Evolutionary conservation across 345 rosid genomes (phyloP).

Genomic region (Ailanthus altissimus): DNA sequence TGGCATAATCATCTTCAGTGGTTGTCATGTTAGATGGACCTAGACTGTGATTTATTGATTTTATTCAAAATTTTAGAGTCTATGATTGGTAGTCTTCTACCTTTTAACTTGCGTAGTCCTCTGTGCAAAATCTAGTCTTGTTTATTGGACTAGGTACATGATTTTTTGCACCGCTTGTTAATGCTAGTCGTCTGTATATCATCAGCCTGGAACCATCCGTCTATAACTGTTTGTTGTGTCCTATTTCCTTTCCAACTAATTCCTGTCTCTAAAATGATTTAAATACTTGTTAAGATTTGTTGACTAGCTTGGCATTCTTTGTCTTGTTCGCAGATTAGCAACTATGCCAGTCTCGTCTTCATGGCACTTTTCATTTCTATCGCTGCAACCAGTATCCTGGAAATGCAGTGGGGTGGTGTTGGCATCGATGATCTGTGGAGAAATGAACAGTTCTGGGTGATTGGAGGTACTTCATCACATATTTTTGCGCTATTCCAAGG

Average conservation of each 20-base stretch:
- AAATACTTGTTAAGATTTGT: constrained; percentile 9
- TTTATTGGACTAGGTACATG: neutral
- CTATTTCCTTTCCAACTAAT: neutral
- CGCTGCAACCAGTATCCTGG: constrained; percentile 91
- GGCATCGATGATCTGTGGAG: constrained; percentile 99
- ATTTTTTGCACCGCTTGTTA: neutral
- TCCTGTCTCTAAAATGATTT: constrained; percentile 1
- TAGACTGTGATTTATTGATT: neutral
- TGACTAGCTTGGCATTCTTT: constrained; percentile 1
- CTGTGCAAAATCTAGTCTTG: constrained; percentile 1
- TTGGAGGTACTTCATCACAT: constrained; percentile 95
- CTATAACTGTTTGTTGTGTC: neutral
- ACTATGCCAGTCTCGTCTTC: constrained; percentile 85
- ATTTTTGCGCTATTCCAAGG: constrained; percentile 95
- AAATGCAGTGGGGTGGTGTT: constrained; percentile 99
- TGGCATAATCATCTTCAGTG: neutral
- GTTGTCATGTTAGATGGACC: neutral
- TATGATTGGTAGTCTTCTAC: neutral
- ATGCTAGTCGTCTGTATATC: neutral
- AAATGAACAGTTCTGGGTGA: constrained; percentile 99
- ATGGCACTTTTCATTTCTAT: constrained; percentile 89
- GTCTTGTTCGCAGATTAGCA: constrained; percentile 72
- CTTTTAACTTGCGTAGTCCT: neutral
- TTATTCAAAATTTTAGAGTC: neutral
- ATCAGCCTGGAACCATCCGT: neutral